Evolutionary conservation across 257 asterid genomes (phyloP), one percentile per base, ranked within the genome.

Genomic region (Linderniella brevidens): DNA sequence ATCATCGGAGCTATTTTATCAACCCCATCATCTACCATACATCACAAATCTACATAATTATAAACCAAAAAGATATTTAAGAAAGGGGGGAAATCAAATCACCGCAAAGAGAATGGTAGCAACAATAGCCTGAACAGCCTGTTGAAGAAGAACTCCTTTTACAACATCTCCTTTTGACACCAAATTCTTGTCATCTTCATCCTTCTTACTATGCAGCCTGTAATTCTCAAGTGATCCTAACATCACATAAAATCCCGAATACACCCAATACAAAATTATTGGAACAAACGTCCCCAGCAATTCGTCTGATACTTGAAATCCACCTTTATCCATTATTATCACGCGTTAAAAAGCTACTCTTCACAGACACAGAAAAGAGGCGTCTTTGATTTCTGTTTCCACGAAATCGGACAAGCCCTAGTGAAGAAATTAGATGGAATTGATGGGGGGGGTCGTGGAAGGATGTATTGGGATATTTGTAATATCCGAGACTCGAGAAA

Each of bases 81-180:
- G 45, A 12, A 40, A 40, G 45, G 45, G 13, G 45, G 45, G 45
- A 40, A 11, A 40, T 40, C 49, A 3, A 40, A 3, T 46, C 6
- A 46, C 51, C 4, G 51, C 51, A 46, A 46, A 46, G n/a, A 46
- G 51, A 19, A 46, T 18, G 20, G 51, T 46, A n/a, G 51, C 51
- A 19, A 18, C 51, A 8, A 18, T 15, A 6, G 51, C 51, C 32
- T 46, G 51, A 46, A 46, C 51, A 46, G 35, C 35, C 32, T 46
- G 51, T 32, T 46, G 51, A 18, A 46, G 13, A 9, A 46, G 35
- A 13, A 46, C 51, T 1, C 51, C 51, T 46, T 7, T 46, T 11
- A 46, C 51, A 8, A 46, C 51, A 18, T 46, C 51, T 46, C 20
- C 20, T 32, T 46, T 46, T 10, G 51, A 9, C 29, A 46, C 51